Conservation (phyloP, 1,284 basidiomycete genomes). For the Sporisorium iseilematis-ciliati region DNA sequence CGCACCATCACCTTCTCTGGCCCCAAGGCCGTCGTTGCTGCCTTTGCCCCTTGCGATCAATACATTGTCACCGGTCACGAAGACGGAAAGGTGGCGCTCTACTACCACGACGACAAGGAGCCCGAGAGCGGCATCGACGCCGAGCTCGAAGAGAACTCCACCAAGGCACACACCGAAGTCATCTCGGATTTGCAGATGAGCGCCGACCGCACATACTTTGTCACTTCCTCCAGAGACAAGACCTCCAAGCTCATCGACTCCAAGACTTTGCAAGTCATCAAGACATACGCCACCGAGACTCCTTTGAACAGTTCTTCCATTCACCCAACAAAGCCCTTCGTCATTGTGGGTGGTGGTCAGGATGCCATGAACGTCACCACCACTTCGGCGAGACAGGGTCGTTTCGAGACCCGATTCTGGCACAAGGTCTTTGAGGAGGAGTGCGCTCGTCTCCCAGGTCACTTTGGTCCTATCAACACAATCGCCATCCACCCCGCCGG, state of each 20-base stretch:
- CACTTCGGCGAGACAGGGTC: conserved; percentile 90
- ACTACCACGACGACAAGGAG: conserved; percentile 68
- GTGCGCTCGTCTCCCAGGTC: conserved; percentile 81
- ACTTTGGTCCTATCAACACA: conserved; percentile 97
- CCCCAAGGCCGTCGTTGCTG: conserved; percentile 89
- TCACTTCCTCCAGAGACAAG: conserved; percentile 97
- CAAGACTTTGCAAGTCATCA: conserved; percentile 87
- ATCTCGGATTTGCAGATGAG: conserved; percentile 90
- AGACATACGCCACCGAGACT: conserved; percentile 92
- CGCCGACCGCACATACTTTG: conserved; percentile 90
- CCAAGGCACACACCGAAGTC: conserved; percentile 55
- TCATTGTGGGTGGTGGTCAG: conserved; percentile 87
- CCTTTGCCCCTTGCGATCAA: conserved; percentile 84
- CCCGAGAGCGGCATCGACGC: conserved; percentile 75
- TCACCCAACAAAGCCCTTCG: conserved; percentile 84
- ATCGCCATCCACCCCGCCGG: conserved; percentile 93
- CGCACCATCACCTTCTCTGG: conserved; percentile 69
- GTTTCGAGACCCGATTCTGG: conserved; percentile 99
- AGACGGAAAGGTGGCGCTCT: conserved; percentile 82
- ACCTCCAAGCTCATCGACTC: conserved; percentile 93
- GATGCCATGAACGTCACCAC: conserved; percentile 98
- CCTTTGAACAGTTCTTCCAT: conserved; percentile 94
- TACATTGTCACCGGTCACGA: conserved; percentile 94
- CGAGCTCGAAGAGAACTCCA: conserved; percentile 84
- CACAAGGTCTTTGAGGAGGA: conserved; percentile 99